phyloP scores from a whole-genome alignment of 768 basidiomycete genomes.

The Boletus edulis region DNA sequence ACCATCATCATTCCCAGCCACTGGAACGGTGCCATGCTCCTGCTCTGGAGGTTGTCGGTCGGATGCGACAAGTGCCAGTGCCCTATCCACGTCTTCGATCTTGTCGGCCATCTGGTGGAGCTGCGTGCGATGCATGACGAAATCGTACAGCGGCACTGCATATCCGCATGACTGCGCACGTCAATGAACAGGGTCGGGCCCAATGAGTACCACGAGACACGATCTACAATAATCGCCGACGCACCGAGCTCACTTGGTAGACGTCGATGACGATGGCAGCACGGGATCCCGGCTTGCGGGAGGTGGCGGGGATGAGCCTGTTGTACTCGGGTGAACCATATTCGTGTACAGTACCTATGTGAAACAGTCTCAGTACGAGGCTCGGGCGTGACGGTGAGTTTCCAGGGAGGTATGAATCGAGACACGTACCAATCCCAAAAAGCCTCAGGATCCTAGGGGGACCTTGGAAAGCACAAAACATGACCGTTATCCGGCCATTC shows the following conservation, averaged over 20 bases:
- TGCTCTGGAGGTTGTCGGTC: background rate
- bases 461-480: slow-evolving; percentile 63
- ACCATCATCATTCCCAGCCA: background rate
- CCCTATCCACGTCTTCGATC: slow-evolving; percentile 42
- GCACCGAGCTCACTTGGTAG: slow-evolving; percentile 50
- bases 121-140: slow-evolving; percentile 52
- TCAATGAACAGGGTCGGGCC: background rate
- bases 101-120: slow-evolving; percentile 40
- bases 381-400: too few species aligned
- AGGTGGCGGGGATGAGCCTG: slow-evolving; percentile 42
- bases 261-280: slow-evolving; percentile 60
- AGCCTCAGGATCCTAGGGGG: slow-evolving; percentile 57
- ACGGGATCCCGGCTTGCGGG: slow-evolving; percentile 58
- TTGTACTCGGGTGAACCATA: slow-evolving; percentile 63
- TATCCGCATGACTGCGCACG: slow-evolving; percentile 60
- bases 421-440: slow-evolving; percentile 50
- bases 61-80: slow-evolving; percentile 1
- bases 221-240: slow-evolving; percentile 3
- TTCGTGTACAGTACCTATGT: slow-evolving; percentile 56
- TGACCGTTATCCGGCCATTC: slow-evolving; percentile 60
- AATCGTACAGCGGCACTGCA: slow-evolving; percentile 60
- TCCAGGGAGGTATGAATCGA: background rate
- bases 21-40: background rate
- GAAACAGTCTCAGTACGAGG: background rate
- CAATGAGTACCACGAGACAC: background rate